phyloP scores from a whole-genome alignment of 2,329 filamentous ascomycete species.

The Rutstroemia sp. region DNA sequence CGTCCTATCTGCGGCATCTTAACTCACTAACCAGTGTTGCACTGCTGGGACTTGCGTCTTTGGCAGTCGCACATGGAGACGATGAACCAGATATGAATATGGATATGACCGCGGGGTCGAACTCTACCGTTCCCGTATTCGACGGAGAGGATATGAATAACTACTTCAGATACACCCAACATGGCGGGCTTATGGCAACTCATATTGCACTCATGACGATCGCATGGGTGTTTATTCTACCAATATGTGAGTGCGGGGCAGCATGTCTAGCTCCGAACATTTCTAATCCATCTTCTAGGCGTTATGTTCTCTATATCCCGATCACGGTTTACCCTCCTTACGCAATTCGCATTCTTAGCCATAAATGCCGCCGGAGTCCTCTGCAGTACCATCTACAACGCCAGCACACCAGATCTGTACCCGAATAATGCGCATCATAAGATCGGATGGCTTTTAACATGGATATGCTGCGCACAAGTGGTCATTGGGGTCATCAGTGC shows the following conservation, averaged over 20 bases:
- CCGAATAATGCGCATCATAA: conserved; percentile 83
- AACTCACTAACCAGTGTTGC: not conserved
- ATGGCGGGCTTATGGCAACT: conserved; percentile 36
- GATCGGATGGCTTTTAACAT: conserved; percentile 77
- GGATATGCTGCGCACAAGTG: conserved; percentile 63
- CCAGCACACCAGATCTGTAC: conserved; percentile 77
- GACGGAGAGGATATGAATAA: conserved; percentile 23
- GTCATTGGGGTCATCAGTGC: conserved; percentile 39
- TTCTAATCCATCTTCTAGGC: conserved; percentile 16
- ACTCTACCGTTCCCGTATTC: conserved; percentile 13
- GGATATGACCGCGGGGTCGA: conserved; percentile 3
- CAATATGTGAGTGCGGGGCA: conserved; percentile 47
- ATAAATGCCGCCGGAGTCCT: conserved; percentile 58
- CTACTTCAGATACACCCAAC: conserved; percentile 36
- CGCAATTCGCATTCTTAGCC: conserved; percentile 61
- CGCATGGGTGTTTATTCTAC: conserved; percentile 63
- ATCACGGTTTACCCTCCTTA: conserved; percentile 63
- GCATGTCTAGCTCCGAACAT: not conserved
- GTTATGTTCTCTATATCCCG: conserved; percentile 80
- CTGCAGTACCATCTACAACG: conserved; percentile 66
- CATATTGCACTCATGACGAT: conserved; percentile 63
- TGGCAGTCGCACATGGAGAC: conserved; percentile 11
- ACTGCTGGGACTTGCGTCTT: conserved; percentile 10
- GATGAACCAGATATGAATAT: conserved; percentile 26
- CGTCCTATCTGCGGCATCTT: not conserved